Percentiles rank a stretch among this genome's conserved stretches.
These are phyloP conservation scores for Samsoniella hepiali DNA, from an alignment of 2,329 filamentous ascomycete genomes.

Conservation along the genomic window DNA sequence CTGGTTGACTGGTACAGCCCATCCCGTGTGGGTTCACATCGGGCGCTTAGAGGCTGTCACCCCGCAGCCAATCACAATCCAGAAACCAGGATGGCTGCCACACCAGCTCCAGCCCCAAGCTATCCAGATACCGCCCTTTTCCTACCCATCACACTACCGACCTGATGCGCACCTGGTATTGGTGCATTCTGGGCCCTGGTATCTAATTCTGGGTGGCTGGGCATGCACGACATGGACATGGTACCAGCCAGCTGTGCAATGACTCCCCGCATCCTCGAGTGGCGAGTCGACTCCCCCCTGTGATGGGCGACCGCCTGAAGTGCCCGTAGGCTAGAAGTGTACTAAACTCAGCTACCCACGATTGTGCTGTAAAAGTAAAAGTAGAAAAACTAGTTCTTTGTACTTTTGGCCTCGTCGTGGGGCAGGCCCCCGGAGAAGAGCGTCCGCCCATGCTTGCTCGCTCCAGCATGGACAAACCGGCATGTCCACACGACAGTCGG, in stretches of 20 bases:
- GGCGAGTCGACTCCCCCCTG: neutral
- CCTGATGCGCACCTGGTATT: neutral
- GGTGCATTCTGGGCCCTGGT: neutral
- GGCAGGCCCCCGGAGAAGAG: neutral
- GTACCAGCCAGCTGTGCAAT: neutral
- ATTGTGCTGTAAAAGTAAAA: neutral
- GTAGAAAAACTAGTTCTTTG: neutral
- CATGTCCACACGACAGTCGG: neutral
- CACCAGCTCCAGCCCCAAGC: neutral
- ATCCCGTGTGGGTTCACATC: constrained; percentile 10
- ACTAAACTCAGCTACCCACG: neutral
- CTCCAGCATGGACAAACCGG: neutral
- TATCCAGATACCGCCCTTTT: neutral
- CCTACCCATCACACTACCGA: neutral
- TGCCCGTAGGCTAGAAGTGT: neutral
- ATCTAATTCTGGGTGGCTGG: neutral
- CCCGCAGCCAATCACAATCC: constrained; percentile 3
- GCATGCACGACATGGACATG: constrained; percentile 1
- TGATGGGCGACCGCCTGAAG: neutral
- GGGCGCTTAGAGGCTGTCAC: constrained; percentile 7
- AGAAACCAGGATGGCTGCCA: constrained; percentile 4
- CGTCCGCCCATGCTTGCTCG: neutral
- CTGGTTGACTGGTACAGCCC: neutral
- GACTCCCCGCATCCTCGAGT: neutral
- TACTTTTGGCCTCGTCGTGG: too few relatives aligned